These are phyloP conservation scores for Pistacia vera DNA, from an alignment of 345 rosid species.

Conservation along the genomic window DNA sequence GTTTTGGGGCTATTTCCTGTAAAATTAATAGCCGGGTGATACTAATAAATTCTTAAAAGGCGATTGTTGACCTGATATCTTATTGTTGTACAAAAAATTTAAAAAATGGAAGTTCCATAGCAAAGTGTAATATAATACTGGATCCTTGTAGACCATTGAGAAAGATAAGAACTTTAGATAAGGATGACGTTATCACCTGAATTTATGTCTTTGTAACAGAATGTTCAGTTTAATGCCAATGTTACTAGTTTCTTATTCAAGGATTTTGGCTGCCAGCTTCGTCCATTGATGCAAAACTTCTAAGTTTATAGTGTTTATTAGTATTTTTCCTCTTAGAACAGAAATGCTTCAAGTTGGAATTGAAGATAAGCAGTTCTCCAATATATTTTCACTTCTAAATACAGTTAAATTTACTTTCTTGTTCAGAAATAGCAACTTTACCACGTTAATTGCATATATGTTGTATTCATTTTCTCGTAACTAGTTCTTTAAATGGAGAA, in stretches of 20 bases:
- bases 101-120: background rate
- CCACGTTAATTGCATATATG: background rate
- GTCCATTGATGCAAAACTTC: background rate
- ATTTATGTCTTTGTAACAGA: background rate
- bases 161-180: too few species aligned
- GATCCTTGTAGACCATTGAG: background rate
- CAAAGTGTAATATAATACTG: too few species aligned
- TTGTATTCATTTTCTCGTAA: background rate
- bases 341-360: background rate
- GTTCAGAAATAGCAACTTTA: too few species aligned
- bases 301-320: background rate
- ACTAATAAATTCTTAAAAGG: background rate
- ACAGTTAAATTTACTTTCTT: too few species aligned
- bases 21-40: conserved; percentile 8
- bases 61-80: conserved; percentile 14
- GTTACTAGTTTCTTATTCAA: background rate
- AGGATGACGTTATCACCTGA: background rate
- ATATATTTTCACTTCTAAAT: too few species aligned
- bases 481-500: background rate
- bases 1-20: background rate
- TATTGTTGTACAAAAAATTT: background rate
- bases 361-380: background rate
- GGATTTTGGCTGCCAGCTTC: background rate
- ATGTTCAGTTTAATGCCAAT: background rate
- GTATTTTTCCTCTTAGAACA: background rate